Percentiles rank a stretch among this genome's conserved stretches.
Conservation (phyloP, 129 eudicot genomes). For the Glebionis coronaria region DNA sequence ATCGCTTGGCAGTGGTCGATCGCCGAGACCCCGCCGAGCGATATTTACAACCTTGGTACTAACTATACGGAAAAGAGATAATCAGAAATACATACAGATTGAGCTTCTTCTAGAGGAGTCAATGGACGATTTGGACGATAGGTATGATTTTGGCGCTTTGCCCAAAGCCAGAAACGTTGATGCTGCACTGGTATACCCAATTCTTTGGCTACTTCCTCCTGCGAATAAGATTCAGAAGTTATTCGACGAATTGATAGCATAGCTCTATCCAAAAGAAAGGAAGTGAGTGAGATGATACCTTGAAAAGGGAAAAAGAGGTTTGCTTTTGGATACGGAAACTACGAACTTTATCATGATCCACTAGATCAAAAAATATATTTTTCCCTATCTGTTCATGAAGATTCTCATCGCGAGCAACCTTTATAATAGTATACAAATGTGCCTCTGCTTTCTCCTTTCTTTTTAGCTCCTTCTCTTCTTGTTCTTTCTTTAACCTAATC, state of each 20-base stretch:
- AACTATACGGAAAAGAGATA: background rate
- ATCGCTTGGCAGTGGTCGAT: too few relatives aligned
- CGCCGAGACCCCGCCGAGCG: too few relatives aligned
- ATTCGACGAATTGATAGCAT: too few relatives aligned
- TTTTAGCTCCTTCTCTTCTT: conserved; percentile 81
- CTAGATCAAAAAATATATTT: conserved; percentile 8
- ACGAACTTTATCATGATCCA: conserved; percentile 10
- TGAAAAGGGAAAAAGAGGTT: conserved; percentile 2
- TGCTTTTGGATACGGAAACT: conserved; percentile 1
- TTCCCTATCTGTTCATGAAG: conserved; percentile 12
- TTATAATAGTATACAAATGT: conserved; percentile 63
- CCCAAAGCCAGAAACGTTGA: conserved; percentile 84
- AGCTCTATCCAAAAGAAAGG: too few relatives aligned
- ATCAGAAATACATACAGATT: background rate
- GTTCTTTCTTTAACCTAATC: conserved; percentile 84
- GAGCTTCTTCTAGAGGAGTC: background rate
- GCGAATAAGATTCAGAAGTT: background rate
- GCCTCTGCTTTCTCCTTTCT: conserved; percentile 75
- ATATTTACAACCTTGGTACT: too few relatives aligned
- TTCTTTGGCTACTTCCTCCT: conserved; percentile 85
- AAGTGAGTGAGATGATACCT: background rate
- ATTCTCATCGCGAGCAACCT: background rate
- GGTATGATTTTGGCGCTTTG: conserved; percentile 75
- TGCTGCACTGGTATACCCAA: conserved; percentile 66
- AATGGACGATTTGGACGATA: conserved; percentile 74